Conservation (phyloP, 1,139 yeast species). For the Sugiyamaella sp. region DNA sequence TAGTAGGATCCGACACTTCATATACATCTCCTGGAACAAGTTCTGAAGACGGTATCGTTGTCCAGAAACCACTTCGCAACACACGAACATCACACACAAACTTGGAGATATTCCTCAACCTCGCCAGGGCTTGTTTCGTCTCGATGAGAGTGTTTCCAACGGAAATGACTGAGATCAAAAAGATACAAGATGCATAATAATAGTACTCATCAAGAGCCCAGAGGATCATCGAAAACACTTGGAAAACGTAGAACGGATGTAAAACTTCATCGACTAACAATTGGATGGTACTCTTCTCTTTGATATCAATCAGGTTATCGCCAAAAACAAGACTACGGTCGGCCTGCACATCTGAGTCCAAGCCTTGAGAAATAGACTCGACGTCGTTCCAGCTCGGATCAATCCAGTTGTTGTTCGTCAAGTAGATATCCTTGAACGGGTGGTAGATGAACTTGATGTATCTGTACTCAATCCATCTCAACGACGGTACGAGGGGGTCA, state of each 20-base stretch:
- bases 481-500: slow-evolving; percentile 67
- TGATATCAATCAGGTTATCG: slow-evolving; percentile 69
- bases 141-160: slow-evolving; percentile 80
- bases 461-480: slow-evolving; percentile 76
- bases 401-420: slow-evolving; percentile 84
- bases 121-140: slow-evolving; percentile 71
- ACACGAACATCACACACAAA: slow-evolving; percentile 83
- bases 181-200: slow-evolving; percentile 91
- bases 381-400: slow-evolving; percentile 72
- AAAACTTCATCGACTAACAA: slow-evolving; percentile 82
- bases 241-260: slow-evolving; percentile 94
- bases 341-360: slow-evolving; percentile 67
- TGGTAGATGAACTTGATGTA: slow-evolving; percentile 81
- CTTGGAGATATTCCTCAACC: slow-evolving; percentile 73
- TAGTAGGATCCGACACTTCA: slow-evolving; percentile 86
- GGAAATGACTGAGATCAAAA: slow-evolving; percentile 79
- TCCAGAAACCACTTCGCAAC: slow-evolving; percentile 94
- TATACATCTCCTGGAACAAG: slow-evolving; percentile 95
- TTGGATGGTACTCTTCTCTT: slow-evolving; percentile 66
- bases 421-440: slow-evolving; percentile 84
- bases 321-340: slow-evolving; percentile 79
- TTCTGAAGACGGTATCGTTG: slow-evolving; percentile 73
- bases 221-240: slow-evolving; percentile 82
- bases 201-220: slow-evolving; percentile 94
- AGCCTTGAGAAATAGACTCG: slow-evolving; percentile 64